Evolutionary conservation across 2,329 filamentous ascomycete genomes (phyloP).

Genomic region (Ceratocystis albifundus): DNA sequence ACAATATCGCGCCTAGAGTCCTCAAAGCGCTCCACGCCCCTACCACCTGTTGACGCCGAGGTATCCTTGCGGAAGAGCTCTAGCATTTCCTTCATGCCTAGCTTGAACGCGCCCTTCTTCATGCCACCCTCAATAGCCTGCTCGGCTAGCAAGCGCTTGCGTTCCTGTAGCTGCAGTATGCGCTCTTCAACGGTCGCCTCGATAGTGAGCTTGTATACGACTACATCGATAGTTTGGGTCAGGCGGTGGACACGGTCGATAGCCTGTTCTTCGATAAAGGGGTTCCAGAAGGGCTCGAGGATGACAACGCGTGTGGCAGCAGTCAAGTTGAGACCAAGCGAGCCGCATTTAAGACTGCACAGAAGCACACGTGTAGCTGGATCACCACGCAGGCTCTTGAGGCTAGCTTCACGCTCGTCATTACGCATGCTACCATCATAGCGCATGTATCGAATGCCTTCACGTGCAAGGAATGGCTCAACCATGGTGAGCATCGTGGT

Average conservation of each 20-base stretch:
- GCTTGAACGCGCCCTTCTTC: constrained; percentile 63
- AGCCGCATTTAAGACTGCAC: constrained; percentile 89
- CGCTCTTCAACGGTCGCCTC: constrained; percentile 79
- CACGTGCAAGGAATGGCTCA: constrained; percentile 72
- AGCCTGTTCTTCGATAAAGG: constrained; percentile 97
- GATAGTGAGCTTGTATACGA: constrained; percentile 90
- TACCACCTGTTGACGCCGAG: constrained; percentile 22
- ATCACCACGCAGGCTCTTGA: constrained; percentile 65
- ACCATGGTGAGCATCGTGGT: constrained; percentile 96
- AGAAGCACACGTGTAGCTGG: constrained; percentile 68
- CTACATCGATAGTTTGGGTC: constrained; percentile 87
- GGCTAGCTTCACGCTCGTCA: constrained; percentile 76
- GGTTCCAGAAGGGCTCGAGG: constrained; percentile 97
- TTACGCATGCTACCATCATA: constrained; percentile 96
- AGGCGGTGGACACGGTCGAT: constrained; percentile 98
- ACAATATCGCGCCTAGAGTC: constrained; percentile 8
- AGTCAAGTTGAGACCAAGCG: constrained; percentile 84
- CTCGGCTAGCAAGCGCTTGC: constrained; percentile 83
- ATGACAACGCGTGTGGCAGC: constrained; percentile 89
- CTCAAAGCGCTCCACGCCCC: constrained; percentile 11
- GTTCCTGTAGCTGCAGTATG: constrained; percentile 87
- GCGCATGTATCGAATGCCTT: constrained; percentile 66
- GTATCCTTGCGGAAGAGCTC: constrained; percentile 60
- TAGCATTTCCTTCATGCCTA: constrained; percentile 88
- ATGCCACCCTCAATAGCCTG: constrained; percentile 76